These are phyloP conservation scores for Ambrosia artemisiifolia DNA, from an alignment of 129 eudicot genomes.

Conservation along the genomic window DNA sequence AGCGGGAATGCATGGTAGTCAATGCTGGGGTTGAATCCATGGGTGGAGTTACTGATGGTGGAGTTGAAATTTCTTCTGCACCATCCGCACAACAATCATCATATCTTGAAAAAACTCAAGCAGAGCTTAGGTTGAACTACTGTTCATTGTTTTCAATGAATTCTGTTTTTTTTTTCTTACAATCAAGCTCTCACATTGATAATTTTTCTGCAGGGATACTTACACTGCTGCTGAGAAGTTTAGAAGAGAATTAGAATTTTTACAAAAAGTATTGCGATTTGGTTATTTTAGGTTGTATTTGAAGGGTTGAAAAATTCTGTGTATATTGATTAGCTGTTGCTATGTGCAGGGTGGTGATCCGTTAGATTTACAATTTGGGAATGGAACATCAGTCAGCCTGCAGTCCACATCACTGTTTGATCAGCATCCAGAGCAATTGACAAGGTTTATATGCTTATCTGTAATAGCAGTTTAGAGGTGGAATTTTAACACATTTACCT, in stretches of 20 bases:
- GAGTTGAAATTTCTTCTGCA: slow-evolving; percentile 59
- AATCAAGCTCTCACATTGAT: slow-evolving; percentile 6
- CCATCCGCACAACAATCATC: slow-evolving; percentile 65
- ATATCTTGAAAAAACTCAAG: slow-evolving; percentile 78
- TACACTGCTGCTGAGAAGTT: slow-evolving; percentile 63
- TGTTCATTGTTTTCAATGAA: slow-evolving; percentile 8
- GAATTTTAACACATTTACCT: background rate
- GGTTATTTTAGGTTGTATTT: background rate
- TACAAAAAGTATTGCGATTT: slow-evolving; percentile 64
- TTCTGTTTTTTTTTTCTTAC: background rate
- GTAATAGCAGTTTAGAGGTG: slow-evolving; percentile 3
- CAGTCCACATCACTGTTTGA: slow-evolving; percentile 86
- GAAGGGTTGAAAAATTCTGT: background rate
- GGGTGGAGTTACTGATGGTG: slow-evolving; percentile 94
- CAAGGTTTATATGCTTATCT: slow-evolving; percentile 46
- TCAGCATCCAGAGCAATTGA: slow-evolving; percentile 60
- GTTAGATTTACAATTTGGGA: slow-evolving; percentile 57
- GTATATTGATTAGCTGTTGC: slow-evolving; percentile 22
- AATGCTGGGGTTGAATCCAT: slow-evolving; percentile 96
- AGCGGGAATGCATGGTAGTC: slow-evolving; percentile 85
- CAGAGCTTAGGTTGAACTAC: slow-evolving; percentile 67
- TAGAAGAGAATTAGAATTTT: slow-evolving; percentile 88
- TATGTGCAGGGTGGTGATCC: slow-evolving; percentile 90
- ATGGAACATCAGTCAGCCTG: slow-evolving; percentile 67
- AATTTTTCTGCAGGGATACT: slow-evolving; percentile 56